A percentile compares a stretch with the other conserved stretches of the same genome.
phyloP scores from a whole-genome alignment of 345 rosid species.

The Stellera chamaejasme region DNA sequence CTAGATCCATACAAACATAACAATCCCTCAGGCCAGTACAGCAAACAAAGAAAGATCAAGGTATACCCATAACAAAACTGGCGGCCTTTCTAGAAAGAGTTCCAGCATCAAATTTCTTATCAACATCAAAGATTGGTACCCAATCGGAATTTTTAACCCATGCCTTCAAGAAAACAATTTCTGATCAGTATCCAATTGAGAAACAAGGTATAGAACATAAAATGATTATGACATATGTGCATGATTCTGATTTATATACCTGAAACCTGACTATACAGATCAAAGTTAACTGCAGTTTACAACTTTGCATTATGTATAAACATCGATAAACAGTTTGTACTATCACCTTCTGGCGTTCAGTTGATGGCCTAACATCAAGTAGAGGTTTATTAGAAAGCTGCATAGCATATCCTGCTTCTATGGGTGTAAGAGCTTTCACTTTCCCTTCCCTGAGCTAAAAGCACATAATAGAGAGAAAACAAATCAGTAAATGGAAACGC shows the following conservation, averaged over 20 bases:
- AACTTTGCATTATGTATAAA: no score
- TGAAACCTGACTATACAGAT: no score
- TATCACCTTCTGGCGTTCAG: conserved; percentile 59
- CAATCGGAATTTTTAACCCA: conserved; percentile 84
- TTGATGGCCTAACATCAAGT: conserved; percentile 79
- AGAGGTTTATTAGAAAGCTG: conserved; percentile 74
- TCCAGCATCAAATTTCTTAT: conserved; percentile 49
- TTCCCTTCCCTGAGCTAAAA: conserved; percentile 70
- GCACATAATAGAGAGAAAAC: conserved; percentile 10
- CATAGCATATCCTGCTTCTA: conserved; percentile 89
- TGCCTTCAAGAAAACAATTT: conserved; percentile 39
- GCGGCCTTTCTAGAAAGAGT: conserved; percentile 57
- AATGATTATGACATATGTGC: not conserved
- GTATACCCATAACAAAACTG: conserved; percentile 73
- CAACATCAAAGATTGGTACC: conserved; percentile 78
- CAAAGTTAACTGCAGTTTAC: no score
- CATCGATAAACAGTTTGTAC: not conserved
- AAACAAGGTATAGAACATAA: not conserved
- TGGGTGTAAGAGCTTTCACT: conserved; percentile 74
- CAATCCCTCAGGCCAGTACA: not conserved
- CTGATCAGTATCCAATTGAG: not conserved
- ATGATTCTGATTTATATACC: no score
- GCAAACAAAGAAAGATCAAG: conserved; percentile 1
- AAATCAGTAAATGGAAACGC: not conserved
- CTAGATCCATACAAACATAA: not conserved